phyloP scores from a whole-genome alignment of 2,329 filamentous ascomycete species.

The Sporothrix humicola region DNA sequence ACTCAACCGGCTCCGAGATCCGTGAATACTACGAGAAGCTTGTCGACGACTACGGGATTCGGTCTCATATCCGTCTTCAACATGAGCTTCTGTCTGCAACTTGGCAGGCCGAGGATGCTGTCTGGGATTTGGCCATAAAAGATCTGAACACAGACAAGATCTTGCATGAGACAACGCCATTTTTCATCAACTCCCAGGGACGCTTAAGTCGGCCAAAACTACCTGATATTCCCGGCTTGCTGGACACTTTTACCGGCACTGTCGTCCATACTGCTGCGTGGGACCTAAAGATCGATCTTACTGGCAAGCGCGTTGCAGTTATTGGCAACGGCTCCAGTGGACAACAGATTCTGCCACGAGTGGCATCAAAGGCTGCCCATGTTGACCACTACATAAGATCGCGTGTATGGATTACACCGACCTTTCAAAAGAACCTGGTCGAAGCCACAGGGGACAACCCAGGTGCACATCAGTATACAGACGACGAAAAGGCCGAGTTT shows the following conservation, averaged over 20 bases:
- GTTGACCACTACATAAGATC: constrained; percentile 35
- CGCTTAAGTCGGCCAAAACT: constrained; percentile 1
- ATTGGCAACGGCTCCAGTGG: constrained; percentile 17
- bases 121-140: constrained; percentile 12
- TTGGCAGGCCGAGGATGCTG: background rate
- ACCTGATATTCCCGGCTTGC: background rate
- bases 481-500: constrained; percentile 9
- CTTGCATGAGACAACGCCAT: background rate
- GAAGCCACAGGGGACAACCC: constrained; percentile 21
- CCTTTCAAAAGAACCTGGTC: constrained; percentile 27
- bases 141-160: background rate
- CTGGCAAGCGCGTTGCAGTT: constrained; percentile 1
- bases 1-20: constrained; percentile 37
- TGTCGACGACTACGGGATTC: constrained; percentile 30
- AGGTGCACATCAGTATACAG: constrained; percentile 6
- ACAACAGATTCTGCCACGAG: constrained; percentile 1
- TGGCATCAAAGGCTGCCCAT: constrained; percentile 7
- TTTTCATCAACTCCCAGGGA: constrained; percentile 21
- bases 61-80: constrained; percentile 3
- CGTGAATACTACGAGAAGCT: constrained; percentile 35
- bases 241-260: background rate
- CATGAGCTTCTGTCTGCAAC: constrained; percentile 10
- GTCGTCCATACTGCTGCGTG: constrained; percentile 4
- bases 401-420: constrained; percentile 33
- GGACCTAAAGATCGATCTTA: background rate